Evolutionary conservation across 2,329 filamentous ascomycete species (phyloP).

Genomic region (Stagonosporopsis tanaceti): DNA sequence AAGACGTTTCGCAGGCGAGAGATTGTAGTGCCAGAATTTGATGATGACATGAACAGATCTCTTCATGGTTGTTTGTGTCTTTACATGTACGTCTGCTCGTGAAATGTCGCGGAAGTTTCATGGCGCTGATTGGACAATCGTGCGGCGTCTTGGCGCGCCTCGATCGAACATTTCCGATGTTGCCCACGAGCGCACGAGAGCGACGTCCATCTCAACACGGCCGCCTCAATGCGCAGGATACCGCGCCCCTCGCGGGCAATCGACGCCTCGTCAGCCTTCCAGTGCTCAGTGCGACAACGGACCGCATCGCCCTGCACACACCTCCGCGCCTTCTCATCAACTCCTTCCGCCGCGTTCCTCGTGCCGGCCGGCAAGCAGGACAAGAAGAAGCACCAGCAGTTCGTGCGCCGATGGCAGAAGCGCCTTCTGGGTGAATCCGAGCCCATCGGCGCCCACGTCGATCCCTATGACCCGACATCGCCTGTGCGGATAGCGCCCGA

Average conservation of each 20-base stretch:
- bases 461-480: conserved; percentile 48
- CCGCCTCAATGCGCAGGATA: conserved; percentile 50
- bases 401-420: conserved; percentile 48
- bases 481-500: conserved; percentile 47
- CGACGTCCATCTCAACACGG: conserved; percentile 30
- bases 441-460: conserved; percentile 48
- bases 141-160: conserved; percentile 28
- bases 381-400: conserved; percentile 48
- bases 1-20: conserved; percentile 67
- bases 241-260: conserved; percentile 46
- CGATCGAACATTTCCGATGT: conserved; percentile 23
- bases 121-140: conserved; percentile 29
- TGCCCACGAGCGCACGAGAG: conserved; percentile 15
- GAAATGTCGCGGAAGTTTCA: conserved; percentile 6
- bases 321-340: conserved; percentile 41
- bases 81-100: too few relatives aligned
- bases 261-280: conserved; percentile 29
- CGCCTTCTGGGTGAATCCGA: conserved; percentile 47
- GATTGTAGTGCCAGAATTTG: background rate
- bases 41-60: background rate
- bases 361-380: conserved; percentile 39
- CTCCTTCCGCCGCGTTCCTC: conserved; percentile 34
- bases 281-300: conserved; percentile 25
- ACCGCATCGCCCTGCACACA: conserved; percentile 28
- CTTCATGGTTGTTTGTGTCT: background rate